Base-by-base conservation (phyloP, 1,284 basidiomycete genomes). In the Boletus smithii region DNA sequence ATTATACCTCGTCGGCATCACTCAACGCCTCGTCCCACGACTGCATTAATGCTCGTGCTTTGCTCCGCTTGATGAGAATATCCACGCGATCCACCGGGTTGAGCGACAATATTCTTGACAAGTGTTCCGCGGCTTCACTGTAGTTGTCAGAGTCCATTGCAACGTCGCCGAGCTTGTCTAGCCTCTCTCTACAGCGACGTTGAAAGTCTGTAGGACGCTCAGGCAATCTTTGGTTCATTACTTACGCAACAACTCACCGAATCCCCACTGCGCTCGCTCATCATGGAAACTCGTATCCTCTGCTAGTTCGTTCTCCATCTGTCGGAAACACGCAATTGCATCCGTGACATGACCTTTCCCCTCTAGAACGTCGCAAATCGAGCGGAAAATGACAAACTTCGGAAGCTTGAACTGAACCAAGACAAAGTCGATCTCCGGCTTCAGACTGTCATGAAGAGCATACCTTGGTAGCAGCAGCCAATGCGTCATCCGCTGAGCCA, bases 311-410 rank as follows among this genome's bases (percentile, higher is more conserved):
- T 4, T n/a, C 10, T 22, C 3, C 50, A 54, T 56, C 5, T 26
- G 27, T 24, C 7, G 8, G 22, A 53, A 37, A 17, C 27, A 47
- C 2, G 26, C n/a, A 11, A 42, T 14, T 16, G 42, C 42, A 10
- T 46, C 48, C 11, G 3, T 8, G 30, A 53, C 1, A 3, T 17
- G 24, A 17, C 8, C 26, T 0, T 22, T 8, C n/a, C 3, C 5
- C 24, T 54, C 40, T 5, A 54, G 37, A n/a, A 27, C 24, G 3
- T 54, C 40, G 3, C 54, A 56, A 1, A 53, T 47, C 5, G 3
- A 32, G 13, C 11, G 42, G 14, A 39, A 42, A 3, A 39, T 4
- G n/a, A 10, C 2, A 8, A 53, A 40, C 16, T 6, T 36, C 2
- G 51, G 20, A 29, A 41, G 8, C 16, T 31, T 16, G n/a, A 54